Evolutionary conservation across 2,329 filamentous ascomycete genomes (phyloP), one percentile per base, ranked within the genome.

Genomic region (Pseudocercospora cruenta): DNA sequence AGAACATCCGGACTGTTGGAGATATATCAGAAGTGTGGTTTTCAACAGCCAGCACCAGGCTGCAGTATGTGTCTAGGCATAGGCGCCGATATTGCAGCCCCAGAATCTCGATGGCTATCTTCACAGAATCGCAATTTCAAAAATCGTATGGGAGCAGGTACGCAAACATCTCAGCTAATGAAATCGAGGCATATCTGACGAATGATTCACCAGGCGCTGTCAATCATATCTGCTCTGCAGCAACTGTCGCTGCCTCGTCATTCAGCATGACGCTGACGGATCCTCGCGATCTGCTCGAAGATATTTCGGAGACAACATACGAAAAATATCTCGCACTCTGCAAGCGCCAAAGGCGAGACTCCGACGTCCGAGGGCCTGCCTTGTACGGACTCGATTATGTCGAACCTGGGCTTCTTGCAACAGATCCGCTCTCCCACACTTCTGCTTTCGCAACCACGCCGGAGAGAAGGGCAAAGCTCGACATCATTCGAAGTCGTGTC

Each of bases 71-170:
- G 64, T 22, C 28, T 66, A 3, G 64, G 64, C 26, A 22, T 66
- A 9, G 24, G 36, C 3, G 64, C 64, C 7, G 64, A 66, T 28
- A 49, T 58, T 3, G 64, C 64, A 1, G 12, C 22, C 2, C 16
- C 51, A 12, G 64, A 60, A 0, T 21, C 51, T 8, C 45, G 4
- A 1, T 66, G 64, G 64, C 36, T 66, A 24, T 60, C 51, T 12
- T 31, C 54, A 5, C 64, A 66, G 36, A 66, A 66, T 45, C 26
- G 64, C 0, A 66, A 66, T n/a, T 66, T 66, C 33, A 33, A 67
- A 24, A 67, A 67, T 28, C 14, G 64, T 4, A 67, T 67, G 64
- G 60, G 64, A 0, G 60, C 51, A 53, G 64, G 60, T 2, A n/a
- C n/a, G n/a, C n/a, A n/a, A n/a, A n/a, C n/a, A n/a, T n/a, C n/a